phyloP scores from a whole-genome alignment of 2,329 filamentous ascomycete species.

The Ceratocystis papillata region DNA sequence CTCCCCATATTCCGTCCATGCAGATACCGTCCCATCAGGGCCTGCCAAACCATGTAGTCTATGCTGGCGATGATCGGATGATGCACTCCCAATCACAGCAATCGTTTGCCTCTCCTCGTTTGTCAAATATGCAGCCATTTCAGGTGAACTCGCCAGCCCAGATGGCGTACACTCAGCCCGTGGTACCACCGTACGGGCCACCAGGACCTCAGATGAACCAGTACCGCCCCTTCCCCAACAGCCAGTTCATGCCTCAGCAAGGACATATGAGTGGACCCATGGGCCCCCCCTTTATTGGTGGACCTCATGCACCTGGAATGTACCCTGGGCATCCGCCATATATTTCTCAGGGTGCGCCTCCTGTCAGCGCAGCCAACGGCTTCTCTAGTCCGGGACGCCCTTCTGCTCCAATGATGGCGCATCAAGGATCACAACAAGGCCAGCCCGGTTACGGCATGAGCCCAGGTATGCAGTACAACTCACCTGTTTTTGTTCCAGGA shows the following conservation, averaged over 20 bases:
- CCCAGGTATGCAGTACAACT: conserved; percentile 61
- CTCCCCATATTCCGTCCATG: conserved; percentile 66
- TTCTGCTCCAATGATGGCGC: conserved; percentile 80
- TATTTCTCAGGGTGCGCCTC: conserved; percentile 49
- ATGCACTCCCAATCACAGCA: conserved; percentile 74
- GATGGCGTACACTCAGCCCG: conserved; percentile 59
- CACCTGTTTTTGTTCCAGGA: conserved; percentile 56
- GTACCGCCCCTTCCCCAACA: conserved; percentile 60
- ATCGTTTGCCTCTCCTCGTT: conserved; percentile 74
- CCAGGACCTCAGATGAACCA: conserved; percentile 59
- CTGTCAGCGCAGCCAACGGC: conserved; percentile 53
- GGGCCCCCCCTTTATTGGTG: conserved; percentile 74
- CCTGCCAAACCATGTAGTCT: conserved; percentile 48
- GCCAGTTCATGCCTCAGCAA: conserved; percentile 56
- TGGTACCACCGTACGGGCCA: conserved; percentile 61
- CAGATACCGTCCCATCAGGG: conserved; percentile 64
- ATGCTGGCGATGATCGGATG: conserved; percentile 74
- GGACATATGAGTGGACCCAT: conserved; percentile 64
- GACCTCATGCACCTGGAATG: conserved; percentile 61
- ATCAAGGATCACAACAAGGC: conserved; percentile 86
- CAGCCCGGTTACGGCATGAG: conserved; percentile 69
- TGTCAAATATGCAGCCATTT: conserved; percentile 57
- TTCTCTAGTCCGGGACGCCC: conserved; percentile 82
- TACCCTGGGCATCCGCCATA: conserved; percentile 51
- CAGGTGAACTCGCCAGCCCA: conserved; percentile 59